A percentile compares a stretch with the other conserved stretches of the same genome.
Conservation (phyloP, 176 grass and related monocot genomes). For the Puccinellia tenuiflora region DNA sequence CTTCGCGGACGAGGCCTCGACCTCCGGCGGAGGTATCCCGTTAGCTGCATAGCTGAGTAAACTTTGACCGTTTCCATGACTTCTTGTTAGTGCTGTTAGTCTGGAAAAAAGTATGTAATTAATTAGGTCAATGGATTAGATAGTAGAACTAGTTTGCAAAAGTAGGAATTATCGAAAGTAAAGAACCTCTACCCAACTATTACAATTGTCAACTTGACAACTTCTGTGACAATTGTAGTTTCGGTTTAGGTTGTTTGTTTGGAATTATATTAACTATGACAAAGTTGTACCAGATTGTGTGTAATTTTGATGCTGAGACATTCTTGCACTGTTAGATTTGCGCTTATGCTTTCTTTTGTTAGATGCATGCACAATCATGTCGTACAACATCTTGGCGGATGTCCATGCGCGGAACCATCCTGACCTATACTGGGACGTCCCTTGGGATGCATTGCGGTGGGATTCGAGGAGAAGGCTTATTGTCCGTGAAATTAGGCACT, state of each 20-base stretch:
- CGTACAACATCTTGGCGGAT: conserved; percentile 91
- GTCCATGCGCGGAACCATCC: conserved; percentile 52
- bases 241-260: background rate
- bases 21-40: conserved; percentile 38
- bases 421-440: conserved; percentile 65
- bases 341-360: conserved; percentile 19
- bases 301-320: background rate
- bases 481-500: conserved; percentile 58
- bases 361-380: conserved; percentile 74
- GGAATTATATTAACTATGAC: background rate
- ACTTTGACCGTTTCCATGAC: background rate
- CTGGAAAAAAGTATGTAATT: background rate
- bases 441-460: conserved; percentile 59
- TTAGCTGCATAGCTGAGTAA: background rate
- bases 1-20: conserved; percentile 30
- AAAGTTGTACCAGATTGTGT: background rate
- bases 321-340: background rate
- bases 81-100: background rate
- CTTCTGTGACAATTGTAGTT: background rate
- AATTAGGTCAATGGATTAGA: background rate
- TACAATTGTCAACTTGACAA: too few relatives aligned
- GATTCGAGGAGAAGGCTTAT: conserved; percentile 71
- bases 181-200: background rate
- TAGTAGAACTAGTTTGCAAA: background rate
- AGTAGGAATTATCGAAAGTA: background rate